Evolutionary conservation across 805 yeast species (phyloP).

Genomic region (Saccharomycopsis fermentans): DNA sequence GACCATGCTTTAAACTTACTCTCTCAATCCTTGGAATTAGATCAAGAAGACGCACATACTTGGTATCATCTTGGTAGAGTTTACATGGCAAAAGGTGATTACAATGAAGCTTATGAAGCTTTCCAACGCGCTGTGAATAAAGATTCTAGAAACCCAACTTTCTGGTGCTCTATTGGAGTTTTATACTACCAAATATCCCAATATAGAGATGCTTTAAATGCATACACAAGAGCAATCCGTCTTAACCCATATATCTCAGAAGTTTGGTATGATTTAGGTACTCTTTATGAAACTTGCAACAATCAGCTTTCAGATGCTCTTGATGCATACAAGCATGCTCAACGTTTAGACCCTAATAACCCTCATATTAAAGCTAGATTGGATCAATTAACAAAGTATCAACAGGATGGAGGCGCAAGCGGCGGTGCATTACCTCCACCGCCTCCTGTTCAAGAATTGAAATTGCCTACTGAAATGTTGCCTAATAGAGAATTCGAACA

Average conservation of each 20-base stretch:
- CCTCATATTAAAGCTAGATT: slow-evolving; percentile 90
- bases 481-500: slow-evolving; percentile 30
- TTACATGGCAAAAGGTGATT: slow-evolving; percentile 92
- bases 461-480: slow-evolving; percentile 55
- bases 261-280: slow-evolving; percentile 98
- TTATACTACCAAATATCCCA: slow-evolving; percentile 93
- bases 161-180: slow-evolving; percentile 96
- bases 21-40: slow-evolving; percentile 81
- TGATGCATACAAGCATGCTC: slow-evolving; percentile 96
- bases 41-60: slow-evolving; percentile 84
- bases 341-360: slow-evolving; percentile 86
- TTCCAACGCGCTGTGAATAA: slow-evolving; percentile 98
- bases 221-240: slow-evolving; percentile 92
- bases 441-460: slow-evolving; percentile 59
- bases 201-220: slow-evolving; percentile 93
- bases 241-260: slow-evolving; percentile 93
- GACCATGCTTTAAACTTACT: slow-evolving; percentile 74
- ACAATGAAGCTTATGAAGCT: slow-evolving; percentile 93
- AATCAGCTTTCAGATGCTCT: slow-evolving; percentile 91
- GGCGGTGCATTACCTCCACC: slow-evolving; percentile 41
- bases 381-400: slow-evolving; percentile 69
- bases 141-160: slow-evolving; percentile 93
- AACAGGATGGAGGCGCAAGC: slow-evolving; percentile 52
- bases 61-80: slow-evolving; percentile 97
- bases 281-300: slow-evolving; percentile 93